Conservation (phyloP, 164 flowering plant genomes). For the Tetrastigma voinierianum region DNA sequence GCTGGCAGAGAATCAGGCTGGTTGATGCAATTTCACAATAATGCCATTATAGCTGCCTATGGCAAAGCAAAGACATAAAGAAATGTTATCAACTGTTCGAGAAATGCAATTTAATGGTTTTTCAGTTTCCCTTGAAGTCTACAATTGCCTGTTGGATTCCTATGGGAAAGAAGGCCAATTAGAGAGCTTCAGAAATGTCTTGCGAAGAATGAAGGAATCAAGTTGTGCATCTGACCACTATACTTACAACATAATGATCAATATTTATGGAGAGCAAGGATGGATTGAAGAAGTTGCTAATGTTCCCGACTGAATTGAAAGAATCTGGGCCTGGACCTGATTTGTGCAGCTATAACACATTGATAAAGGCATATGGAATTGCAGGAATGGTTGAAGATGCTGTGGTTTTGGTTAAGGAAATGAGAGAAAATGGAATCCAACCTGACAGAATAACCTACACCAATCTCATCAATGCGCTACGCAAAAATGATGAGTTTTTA, state of each 20-base stretch:
- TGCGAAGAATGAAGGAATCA: constrained; percentile 66
- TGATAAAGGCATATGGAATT: constrained; percentile 92
- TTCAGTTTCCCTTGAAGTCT: constrained; percentile 84
- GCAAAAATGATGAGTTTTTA: constrained; percentile 74
- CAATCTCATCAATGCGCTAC: constrained; percentile 60
- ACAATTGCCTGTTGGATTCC: constrained; percentile 86
- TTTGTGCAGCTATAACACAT: constrained; percentile 86
- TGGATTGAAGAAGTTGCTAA: constrained; percentile 81
- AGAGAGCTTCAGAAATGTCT: constrained; percentile 56
- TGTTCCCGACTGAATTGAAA: constrained; percentile 63
- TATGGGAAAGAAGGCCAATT: constrained; percentile 77
- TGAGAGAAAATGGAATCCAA: constrained; percentile 70
- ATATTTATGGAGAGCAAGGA: constrained; percentile 82
- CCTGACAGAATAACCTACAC: constrained; percentile 71
- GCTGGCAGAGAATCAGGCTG: constrained; percentile 60
- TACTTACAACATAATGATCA: constrained; percentile 86
- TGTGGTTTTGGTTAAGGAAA: constrained; percentile 66
- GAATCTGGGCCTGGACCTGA: constrained; percentile 68
- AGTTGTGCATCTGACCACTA: constrained; percentile 56
- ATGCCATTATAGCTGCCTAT: constrained; percentile 86
- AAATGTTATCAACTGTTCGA: constrained; percentile 53
- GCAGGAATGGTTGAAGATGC: constrained; percentile 96
- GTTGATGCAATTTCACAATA: constrained; percentile 81
- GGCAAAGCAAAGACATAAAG: constrained; percentile 54
- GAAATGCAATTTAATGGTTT: constrained; percentile 79